A percentile compares a stretch with the other conserved stretches of the same genome.
Conservation (phyloP, 768 basidiomycete species). For the Hericium erinaceus region DNA sequence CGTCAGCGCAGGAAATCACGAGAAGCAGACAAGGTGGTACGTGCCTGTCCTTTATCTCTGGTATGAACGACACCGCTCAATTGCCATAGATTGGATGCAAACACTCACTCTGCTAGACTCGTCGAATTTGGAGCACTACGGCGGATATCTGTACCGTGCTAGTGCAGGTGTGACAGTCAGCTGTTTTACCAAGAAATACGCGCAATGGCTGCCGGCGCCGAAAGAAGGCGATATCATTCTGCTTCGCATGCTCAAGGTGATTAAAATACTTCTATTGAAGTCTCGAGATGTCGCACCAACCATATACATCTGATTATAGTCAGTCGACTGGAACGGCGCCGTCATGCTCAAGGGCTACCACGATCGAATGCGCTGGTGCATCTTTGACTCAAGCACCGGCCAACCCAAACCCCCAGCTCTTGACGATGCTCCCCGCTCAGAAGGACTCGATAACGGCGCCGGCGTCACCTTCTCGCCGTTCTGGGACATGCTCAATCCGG, state of each 20-base stretch:
- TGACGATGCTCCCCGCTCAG: constrained; percentile 29
- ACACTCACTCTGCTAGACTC: constrained; percentile 44
- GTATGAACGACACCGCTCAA: background rate
- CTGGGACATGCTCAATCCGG: background rate
- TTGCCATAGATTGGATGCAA: constrained; percentile 34
- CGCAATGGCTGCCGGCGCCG: constrained; percentile 43
- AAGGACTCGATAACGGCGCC: background rate
- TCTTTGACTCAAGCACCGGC: constrained; percentile 34
- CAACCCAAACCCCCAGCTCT: constrained; percentile 29
- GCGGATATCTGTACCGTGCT: constrained; percentile 18
- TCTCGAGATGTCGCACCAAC: background rate
- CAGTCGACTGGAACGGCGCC: constrained; percentile 21
- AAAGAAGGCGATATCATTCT: constrained; percentile 42
- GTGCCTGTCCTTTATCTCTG: constrained; percentile 1
- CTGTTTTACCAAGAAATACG: constrained; percentile 42
- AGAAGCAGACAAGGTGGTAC: constrained; percentile 20
- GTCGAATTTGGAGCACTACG: constrained; percentile 29
- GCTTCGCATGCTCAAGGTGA: constrained; percentile 41
- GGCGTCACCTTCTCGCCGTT: background rate
- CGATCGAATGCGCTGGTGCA: constrained; percentile 44
- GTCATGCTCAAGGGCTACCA: constrained; percentile 35
- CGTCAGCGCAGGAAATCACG: constrained; percentile 6
- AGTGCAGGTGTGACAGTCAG: constrained; percentile 21
- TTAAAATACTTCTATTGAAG: background rate
- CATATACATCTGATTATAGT: constrained; percentile 18